Evolutionary conservation across 108 stramenopile genomes (phyloP).

Genomic region (Parmales sp.): DNA sequence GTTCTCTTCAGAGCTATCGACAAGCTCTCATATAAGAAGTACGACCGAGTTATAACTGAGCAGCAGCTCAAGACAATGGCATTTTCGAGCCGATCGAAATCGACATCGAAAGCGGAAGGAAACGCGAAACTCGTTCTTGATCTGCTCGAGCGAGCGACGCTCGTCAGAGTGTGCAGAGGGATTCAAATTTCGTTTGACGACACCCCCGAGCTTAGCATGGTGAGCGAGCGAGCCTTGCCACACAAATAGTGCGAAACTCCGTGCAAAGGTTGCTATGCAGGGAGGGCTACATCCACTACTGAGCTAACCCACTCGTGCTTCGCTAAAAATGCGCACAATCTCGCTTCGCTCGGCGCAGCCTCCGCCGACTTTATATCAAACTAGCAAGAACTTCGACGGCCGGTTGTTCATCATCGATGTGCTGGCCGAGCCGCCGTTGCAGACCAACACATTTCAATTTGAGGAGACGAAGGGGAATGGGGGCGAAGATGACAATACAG

Average conservation of each 20-base stretch:
- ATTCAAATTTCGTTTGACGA: not conserved
- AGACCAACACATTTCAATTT: no score
- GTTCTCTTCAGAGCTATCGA: conserved; percentile 6
- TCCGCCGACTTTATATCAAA: not conserved
- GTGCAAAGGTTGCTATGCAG: no score
- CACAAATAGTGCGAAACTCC: no score
- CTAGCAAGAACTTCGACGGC: conserved; percentile 6
- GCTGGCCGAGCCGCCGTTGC: not conserved
- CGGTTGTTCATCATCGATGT: conserved; percentile 7
- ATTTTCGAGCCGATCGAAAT: not conserved
- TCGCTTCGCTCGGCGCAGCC: no score
- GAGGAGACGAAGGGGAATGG: no score
- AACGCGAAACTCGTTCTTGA: no score
- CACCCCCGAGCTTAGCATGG: not conserved
- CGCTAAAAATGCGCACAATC: no score
- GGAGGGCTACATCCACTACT: no score
- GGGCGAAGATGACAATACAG: not conserved
- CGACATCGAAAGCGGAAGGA: not conserved
- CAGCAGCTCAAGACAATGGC: not conserved
- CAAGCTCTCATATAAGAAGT: conserved; percentile 4
- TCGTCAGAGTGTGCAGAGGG: not conserved
- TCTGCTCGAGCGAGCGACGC: not conserved
- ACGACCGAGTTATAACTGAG: not conserved
- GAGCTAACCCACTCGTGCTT: no score
- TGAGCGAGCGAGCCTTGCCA: no score